Evolutionary conservation across 148 eudicot genomes (phyloP), one percentile per base, ranked within the genome.

Genomic region (Arbutus unedo): DNA sequence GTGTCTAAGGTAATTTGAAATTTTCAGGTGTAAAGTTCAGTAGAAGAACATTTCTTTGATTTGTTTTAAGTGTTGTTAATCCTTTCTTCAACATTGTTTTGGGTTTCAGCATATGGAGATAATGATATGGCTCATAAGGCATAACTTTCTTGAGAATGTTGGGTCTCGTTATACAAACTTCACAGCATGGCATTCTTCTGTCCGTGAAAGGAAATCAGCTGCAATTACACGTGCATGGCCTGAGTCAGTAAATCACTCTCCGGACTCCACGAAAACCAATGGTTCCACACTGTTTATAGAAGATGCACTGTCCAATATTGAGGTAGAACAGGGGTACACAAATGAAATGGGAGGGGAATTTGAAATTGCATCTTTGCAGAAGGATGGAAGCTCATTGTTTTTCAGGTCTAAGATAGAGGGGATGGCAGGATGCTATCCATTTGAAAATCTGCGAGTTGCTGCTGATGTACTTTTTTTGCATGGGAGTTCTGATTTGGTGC

Each of bases 221-320:
- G 98, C 99, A 80, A 77, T 89, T 74, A 55, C 77, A 75, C 92
- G 98, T 84, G 90, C 98, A 55, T 96, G 98, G 98, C 99, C 98
- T 77, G 93, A 92, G 84, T 74, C 87, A 77, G 83, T 78, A 84
- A 90, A 86, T 81, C 77, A 64, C 25, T 84, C 90, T 71, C 75
- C 72, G 21, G 96, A 88, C 68, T 83, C 86, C 84, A 49, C 79
- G 51, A 78, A 79, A 59, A 84, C 51, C 79, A 86, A 84, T 83
- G 79, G 48, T 71, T 81, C 92, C 38, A 91, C 93, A 62, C 96
- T 96, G 54, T 96, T 96, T 86, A 86, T 96, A 85, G 98, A 96
- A 88, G 98, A 96, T 84, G 99, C 99, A 76, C 89, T 96, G 64
- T 83, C 88, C 84, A 96, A 94, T 89, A 91, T 96, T 83, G 98